Conservation (phyloP, 192 early-diverging fungal genomes). For the Backusella australiensis region DNA sequence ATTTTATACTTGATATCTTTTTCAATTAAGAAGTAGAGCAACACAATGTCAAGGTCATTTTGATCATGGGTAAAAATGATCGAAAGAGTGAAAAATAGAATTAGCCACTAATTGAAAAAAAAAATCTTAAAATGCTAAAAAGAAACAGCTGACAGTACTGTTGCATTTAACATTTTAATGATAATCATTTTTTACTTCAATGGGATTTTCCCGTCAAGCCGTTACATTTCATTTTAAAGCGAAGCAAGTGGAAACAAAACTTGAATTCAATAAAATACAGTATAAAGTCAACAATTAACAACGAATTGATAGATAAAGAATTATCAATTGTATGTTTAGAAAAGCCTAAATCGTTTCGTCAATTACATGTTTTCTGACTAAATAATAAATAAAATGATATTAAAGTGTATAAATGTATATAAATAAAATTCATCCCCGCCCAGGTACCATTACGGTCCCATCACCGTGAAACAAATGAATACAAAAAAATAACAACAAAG, state of each 20-base stretch:
- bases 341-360: not conserved
- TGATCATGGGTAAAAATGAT: constrained; percentile 5
- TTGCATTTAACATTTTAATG: constrained; percentile 1
- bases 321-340: not conserved
- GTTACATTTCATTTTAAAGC: not conserved
- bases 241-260: not conserved
- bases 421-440: constrained; percentile 8
- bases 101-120: not conserved
- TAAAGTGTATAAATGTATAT: not conserved
- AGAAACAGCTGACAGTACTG: constrained; percentile 5
- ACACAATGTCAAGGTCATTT: not conserved
- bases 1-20: not conserved
- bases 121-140: constrained; percentile 4
- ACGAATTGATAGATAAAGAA: not conserved
- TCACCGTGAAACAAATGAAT: constrained; percentile 4
- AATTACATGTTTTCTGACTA: not conserved
- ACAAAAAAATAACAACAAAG: not conserved
- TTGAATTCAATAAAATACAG: not conserved
- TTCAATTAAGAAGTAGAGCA: not conserved
- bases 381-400: not conserved
- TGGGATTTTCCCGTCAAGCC: not conserved
- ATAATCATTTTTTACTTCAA: constrained; percentile 8
- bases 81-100: not conserved
- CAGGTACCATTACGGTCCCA: not conserved
- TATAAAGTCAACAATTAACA: not conserved